Evolutionary conservation across 495 filamentous ascomycete species (phyloP), one percentile per base, ranked within the genome.

Genomic region (Xylaria scruposa): DNA sequence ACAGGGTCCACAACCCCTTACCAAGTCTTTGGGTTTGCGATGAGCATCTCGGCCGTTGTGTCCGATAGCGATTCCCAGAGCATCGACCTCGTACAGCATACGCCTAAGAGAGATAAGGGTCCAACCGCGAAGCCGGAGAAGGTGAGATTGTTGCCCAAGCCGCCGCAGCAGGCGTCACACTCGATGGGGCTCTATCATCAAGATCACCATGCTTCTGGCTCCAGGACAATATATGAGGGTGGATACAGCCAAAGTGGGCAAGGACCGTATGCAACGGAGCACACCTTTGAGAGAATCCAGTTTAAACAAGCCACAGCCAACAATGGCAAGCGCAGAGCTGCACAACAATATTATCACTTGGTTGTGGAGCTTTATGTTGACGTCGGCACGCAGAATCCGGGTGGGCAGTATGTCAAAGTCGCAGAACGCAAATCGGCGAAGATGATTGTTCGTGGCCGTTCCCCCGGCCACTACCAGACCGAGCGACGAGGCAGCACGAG

Each of bases 271-370:
- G 84, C 86, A 5, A 85, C 78, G 42, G 87, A 89, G 78, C 88
- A 89, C 65, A 92, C 91, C 1, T 98, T 98, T 77, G 95, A 98
- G 75, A 90, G 95, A 3, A 97, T 98, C 54, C 95, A 98, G 76
- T 98, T 98, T 85, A 97, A 97, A 78, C 93, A 92, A 64, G 96
- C 95, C 2, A 98, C 95, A 1, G 94, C 94, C 4, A 98, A 98
- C 83, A 98, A 98, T 72, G 95, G 95, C 29, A 97, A 97, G 78
- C 85, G 95, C 66, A 85, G 95, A 56, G 94, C 95, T 0, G 92
- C 93, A 13, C 95, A 98, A 78, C 95, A 97, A 75, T 97, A 94
- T 78, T 98, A 97, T 78, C 94, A 97, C 73, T 85, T 98, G 38
- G 88, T 97, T 38, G 92, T 97, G 1, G 95, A 98, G 78, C 88